Percentiles rank a stretch among this genome's conserved stretches.
These are phyloP conservation scores for Stephania yunnanensis DNA, from an alignment of 164 flowering plant species.

Conservation along the genomic window DNA sequence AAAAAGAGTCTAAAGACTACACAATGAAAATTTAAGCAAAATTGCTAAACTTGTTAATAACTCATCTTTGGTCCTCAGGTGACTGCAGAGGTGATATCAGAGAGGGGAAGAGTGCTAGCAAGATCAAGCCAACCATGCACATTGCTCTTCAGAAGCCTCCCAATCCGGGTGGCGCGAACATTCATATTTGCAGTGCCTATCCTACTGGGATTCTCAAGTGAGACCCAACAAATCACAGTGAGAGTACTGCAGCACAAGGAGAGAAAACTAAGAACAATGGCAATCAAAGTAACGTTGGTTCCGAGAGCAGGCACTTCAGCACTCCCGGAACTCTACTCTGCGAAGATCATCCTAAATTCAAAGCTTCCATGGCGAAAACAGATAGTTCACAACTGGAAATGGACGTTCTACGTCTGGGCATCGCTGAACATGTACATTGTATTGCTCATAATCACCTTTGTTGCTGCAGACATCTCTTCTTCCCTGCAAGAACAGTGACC, in stretches of 20 bases:
- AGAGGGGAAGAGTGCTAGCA: conserved; percentile 39
- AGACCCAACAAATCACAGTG: conserved; percentile 45
- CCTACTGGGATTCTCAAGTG: conserved; percentile 48
- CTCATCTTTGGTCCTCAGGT: conserved; percentile 28
- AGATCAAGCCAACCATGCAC: conserved; percentile 73
- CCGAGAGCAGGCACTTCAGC: conserved; percentile 59
- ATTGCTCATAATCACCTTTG: conserved; percentile 34
- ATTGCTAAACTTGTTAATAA: neutral
- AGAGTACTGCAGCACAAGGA: conserved; percentile 48
- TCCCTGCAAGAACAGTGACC: conserved; percentile 17
- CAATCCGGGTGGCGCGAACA: conserved; percentile 46
- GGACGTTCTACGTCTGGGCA: conserved; percentile 72
- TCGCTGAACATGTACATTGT: conserved; percentile 40
- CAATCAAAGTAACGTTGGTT: conserved; percentile 36
- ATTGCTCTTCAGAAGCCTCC: conserved; percentile 58
- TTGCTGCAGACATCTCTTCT: conserved; percentile 40
- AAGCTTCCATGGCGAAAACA: conserved; percentile 60
- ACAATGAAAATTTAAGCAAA: too few species aligned
- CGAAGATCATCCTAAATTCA: conserved; percentile 53
- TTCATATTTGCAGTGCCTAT: conserved; percentile 57
- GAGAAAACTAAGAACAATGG: conserved; percentile 35
- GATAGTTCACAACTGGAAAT: conserved; percentile 58
- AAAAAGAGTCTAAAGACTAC: too few species aligned
- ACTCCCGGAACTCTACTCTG: conserved; percentile 61
- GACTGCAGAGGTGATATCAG: conserved; percentile 53